Evolutionary conservation across 805 yeast genomes (phyloP).

Genomic region (Kuraishia cidri): DNA sequence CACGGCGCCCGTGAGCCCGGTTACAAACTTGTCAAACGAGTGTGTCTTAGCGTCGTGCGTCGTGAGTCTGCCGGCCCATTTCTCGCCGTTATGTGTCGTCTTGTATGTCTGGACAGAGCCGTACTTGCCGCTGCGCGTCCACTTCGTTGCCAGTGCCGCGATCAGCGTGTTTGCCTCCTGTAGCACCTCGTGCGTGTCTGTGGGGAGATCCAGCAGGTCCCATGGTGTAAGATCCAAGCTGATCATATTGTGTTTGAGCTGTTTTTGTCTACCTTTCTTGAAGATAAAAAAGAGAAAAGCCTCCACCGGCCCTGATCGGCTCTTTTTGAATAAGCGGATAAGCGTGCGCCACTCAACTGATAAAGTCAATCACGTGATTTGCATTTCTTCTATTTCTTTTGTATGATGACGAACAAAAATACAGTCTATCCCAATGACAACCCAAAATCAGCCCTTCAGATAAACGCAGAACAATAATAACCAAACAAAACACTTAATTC

Average conservation of each 20-base stretch:
- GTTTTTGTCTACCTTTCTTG: too few species aligned
- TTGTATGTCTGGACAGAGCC: constrained; percentile 22
- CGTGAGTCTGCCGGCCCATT: constrained; percentile 24
- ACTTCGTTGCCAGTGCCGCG: constrained; percentile 10
- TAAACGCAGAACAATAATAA: background rate
- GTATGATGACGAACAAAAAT: too few species aligned
- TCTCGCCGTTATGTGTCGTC: constrained; percentile 15
- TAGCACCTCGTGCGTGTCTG: background rate
- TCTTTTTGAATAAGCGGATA: too few species aligned
- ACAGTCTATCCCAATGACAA: too few species aligned
- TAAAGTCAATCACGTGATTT: too few species aligned
- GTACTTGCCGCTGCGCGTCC: constrained; percentile 24
- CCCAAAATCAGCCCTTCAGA: too few species aligned
- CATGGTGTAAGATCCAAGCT: background rate
- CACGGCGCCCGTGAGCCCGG: constrained; percentile 18
- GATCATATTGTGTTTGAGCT: background rate
- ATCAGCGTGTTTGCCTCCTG: constrained; percentile 14
- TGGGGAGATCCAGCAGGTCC: background rate
- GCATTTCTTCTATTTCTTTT: too few species aligned
- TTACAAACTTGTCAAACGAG: constrained; percentile 14
- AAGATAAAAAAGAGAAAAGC: too few species aligned
- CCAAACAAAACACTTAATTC: background rate
- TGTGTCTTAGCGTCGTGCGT: constrained; percentile 10
- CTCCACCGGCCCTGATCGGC: too few species aligned
- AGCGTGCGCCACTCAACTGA: too few species aligned